Evolutionary conservation across 352 stramenopile species (phyloP).

Genomic region (Lagenidium sp.): DNA sequence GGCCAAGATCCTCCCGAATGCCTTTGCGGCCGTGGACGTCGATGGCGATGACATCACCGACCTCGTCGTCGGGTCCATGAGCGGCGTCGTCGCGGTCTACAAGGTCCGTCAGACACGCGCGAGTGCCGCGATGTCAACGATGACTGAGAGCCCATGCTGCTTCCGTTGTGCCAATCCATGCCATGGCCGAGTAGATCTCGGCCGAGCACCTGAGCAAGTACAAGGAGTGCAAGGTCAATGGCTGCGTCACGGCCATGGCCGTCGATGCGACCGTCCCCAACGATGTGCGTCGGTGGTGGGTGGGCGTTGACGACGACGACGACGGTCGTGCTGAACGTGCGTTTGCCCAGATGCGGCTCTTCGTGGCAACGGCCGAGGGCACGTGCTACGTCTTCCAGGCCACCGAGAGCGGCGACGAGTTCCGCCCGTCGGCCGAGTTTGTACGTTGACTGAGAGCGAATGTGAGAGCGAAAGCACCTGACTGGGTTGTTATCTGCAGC

Average conservation of each 20-base stretch:
- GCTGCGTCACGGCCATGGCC: conserved; percentile 64
- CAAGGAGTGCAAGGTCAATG: conserved; percentile 47
- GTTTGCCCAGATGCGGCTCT: conserved; percentile 36
- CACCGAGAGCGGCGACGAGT: conserved; percentile 35
- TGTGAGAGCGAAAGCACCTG: too few relatives aligned
- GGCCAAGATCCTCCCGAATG: conserved; percentile 62
- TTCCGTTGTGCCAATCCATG: too few relatives aligned
- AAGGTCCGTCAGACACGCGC: conserved; percentile 27
- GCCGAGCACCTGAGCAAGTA: conserved; percentile 39
- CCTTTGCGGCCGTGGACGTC: conserved; percentile 49
- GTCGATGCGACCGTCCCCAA: conserved; percentile 25
- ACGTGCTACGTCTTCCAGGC: conserved; percentile 54
- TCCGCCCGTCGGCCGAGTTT: conserved; percentile 54
- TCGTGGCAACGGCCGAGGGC: conserved; percentile 70
- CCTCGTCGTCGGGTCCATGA: conserved; percentile 55
- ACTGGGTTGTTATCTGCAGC: conserved; percentile 21
- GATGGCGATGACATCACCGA: conserved; percentile 56
- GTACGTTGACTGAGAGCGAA: too few relatives aligned
- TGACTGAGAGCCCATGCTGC: too few relatives aligned
- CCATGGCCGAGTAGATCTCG: conserved; percentile 34
- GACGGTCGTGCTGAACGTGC: too few relatives aligned
- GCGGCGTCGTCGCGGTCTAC: conserved; percentile 52
- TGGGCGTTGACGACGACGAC: too few relatives aligned
- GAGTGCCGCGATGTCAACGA: too few relatives aligned
- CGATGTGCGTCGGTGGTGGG: conserved; percentile 21